Base-by-base conservation (phyloP, 768 basidiomycete species). In the Suillus discolor region DNA sequence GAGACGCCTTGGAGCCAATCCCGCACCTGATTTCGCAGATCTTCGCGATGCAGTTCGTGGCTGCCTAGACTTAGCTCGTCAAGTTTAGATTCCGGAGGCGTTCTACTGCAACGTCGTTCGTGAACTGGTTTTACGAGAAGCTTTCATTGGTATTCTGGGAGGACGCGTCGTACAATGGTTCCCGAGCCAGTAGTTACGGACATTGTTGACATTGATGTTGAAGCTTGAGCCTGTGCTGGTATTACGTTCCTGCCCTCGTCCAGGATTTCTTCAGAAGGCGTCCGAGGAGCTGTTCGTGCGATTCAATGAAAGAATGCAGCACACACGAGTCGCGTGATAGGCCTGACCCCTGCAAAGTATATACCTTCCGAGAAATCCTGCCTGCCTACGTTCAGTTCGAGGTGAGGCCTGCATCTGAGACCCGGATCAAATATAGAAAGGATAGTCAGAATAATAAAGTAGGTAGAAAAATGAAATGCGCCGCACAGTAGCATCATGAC, bases 1-100 rank as follows among this genome's bases (percentile, higher is more conserved):
- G 9, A 91, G 74, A 6, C 86, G 80, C 3, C 81, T 20, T 77
- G 3, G 44, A n/a, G 44, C 20, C 8, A 45, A 11, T 45, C 44
- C 90, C 89, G 90, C 44, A 77, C 11, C 45, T 3, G n/a, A 9
- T 75, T 45, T 68, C 88, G 87, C 38, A 96, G 78, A 67, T 87
- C 83, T 20, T 78, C 78, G 38, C 80, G 77, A 51, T 79, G 80
- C 9, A 23, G 45, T 13, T 23, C n/a, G n/a, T 12, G 12, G n/a
- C 6, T n/a, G n/a, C 45, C 11, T 47, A n/a, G 11, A 12, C 45
- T 44, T 44, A 0, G 20, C 44, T 45, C 4, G n/a, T 5, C 4
- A n/a, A n/a, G 11, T 20, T 5, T n/a, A 6, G 11, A 45, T 45
- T 45, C 20, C 1, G 45, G 45, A 47, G n/a, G 45, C 3, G 11